Evolutionary conservation across 169 alveolate genomes (phyloP).

Genomic region (Plasmodium gonderi): DNA sequence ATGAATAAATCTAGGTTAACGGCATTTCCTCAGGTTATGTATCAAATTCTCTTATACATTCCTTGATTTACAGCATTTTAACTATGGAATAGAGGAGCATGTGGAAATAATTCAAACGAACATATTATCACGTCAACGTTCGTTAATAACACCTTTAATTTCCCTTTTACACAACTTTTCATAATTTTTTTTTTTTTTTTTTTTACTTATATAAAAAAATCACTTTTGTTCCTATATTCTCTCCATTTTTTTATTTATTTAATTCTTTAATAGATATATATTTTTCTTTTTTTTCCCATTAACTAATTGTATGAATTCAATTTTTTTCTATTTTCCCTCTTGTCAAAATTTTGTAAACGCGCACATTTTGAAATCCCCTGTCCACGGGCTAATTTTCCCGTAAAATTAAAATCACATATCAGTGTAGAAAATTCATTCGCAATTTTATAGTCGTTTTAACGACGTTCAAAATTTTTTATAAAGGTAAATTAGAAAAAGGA

Average conservation of each 20-base stretch:
- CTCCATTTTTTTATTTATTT: neutral
- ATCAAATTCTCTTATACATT: neutral
- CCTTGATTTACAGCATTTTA: neutral
- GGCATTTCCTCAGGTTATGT: neutral
- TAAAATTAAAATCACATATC: neutral
- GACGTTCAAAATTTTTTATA: too few species aligned
- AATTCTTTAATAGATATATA: neutral
- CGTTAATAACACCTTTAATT: neutral
- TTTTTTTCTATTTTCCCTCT: neutral
- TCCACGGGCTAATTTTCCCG: constrained; percentile 3
- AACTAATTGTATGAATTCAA: neutral
- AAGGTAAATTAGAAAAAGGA: too few species aligned
- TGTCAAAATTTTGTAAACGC: neutral
- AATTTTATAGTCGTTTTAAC: neutral
- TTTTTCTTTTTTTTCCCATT: neutral
- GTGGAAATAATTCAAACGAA: neutral
- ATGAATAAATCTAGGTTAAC: neutral
- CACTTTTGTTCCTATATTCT: neutral
- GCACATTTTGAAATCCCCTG: neutral
- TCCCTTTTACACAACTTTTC: neutral
- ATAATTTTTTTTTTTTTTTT: neutral
- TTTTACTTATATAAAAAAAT: neutral
- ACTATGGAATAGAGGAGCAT: too few species aligned
- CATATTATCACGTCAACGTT: neutral
- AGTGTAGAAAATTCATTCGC: constrained; percentile 3